Percentiles rank a stretch among this genome's conserved stretches.
Conservation (phyloP, 495 filamentous ascomycete species). For the Penicillium egyptiacum region DNA sequence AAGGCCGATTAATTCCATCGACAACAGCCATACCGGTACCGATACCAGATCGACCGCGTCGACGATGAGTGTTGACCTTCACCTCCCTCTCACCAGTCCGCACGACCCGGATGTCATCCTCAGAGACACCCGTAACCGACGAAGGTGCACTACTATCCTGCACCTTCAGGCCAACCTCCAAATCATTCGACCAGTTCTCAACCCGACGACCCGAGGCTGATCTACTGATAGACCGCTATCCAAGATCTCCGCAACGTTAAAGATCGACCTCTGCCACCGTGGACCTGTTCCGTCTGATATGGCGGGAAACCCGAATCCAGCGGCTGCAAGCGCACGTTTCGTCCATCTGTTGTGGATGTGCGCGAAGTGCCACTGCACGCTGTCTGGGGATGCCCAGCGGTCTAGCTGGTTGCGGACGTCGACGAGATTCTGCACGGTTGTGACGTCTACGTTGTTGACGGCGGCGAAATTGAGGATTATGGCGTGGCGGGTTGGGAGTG, state of each 20-base stretch:
- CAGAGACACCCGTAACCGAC: conserved; percentile 18
- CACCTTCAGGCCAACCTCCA: conserved; percentile 40
- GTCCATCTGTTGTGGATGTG: conserved; percentile 93
- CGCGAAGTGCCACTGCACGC: conserved; percentile 91
- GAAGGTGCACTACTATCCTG: conserved; percentile 9
- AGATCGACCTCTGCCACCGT: conserved; percentile 74
- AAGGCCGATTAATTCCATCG: conserved; percentile 73
- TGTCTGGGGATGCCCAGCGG: conserved; percentile 72
- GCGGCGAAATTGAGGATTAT: conserved; percentile 90
- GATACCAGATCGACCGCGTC: conserved; percentile 58
- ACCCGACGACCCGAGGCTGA: background rate
- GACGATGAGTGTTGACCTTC: conserved; percentile 10
- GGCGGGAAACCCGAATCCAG: conserved; percentile 82
- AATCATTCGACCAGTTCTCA: conserved; percentile 36
- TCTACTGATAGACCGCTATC: conserved; percentile 34
- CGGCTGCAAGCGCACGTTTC: conserved; percentile 81
- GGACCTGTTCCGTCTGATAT: conserved; percentile 43
- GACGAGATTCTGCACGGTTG: conserved; percentile 87
- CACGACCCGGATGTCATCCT: conserved; percentile 12
- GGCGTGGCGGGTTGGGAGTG: conserved; percentile 64
- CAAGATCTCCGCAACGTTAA: conserved; percentile 82
- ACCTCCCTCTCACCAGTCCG: background rate
- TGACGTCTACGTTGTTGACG: conserved; percentile 93
- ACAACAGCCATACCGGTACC: conserved; percentile 4
- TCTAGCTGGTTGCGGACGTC: conserved; percentile 96